Conservation (phyloP, 2,329 filamentous ascomycete genomes). For the Dendryphion nanum region DNA sequence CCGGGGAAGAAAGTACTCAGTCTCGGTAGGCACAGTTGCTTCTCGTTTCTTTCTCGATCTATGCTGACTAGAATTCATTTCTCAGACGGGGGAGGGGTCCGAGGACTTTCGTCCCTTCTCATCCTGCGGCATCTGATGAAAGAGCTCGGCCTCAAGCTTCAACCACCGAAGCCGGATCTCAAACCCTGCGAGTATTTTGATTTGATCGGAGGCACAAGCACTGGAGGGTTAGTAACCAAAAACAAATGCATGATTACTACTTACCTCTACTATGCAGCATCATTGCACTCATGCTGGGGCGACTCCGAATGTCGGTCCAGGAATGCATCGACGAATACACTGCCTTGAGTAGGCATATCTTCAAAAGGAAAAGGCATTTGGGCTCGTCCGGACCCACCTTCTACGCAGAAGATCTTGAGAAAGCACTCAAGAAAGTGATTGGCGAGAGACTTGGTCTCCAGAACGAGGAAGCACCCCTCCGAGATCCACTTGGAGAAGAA, state of each 20-base stretch:
- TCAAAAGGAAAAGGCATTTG: too few relatives aligned
- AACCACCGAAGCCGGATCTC: conserved; percentile 3
- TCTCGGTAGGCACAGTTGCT: too few relatives aligned
- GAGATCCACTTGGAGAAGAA: background rate
- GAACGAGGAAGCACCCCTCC: too few relatives aligned
- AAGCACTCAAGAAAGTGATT: too few relatives aligned
- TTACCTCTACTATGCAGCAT: background rate
- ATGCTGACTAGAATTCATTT: background rate
- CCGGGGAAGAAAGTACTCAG: too few relatives aligned
- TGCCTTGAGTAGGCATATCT: background rate
- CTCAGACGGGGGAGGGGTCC: conserved; percentile 10
- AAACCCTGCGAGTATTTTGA: conserved; percentile 20
- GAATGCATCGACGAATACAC: background rate
- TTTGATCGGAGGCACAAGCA: conserved; percentile 17
- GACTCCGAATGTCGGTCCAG: background rate
- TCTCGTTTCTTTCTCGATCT: background rate
- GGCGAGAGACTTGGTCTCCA: too few relatives aligned
- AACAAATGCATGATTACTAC: background rate
- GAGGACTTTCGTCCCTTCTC: conserved; percentile 13
- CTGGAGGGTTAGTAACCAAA: conserved; percentile 9
- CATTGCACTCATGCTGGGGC: background rate
- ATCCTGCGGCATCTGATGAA: conserved; percentile 15
- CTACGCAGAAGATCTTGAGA: too few relatives aligned
- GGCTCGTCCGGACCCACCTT: too few relatives aligned
- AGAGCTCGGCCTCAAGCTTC: background rate